Conservation (phyloP, 768 basidiomycete species). For the Tricholomella constricta region DNA sequence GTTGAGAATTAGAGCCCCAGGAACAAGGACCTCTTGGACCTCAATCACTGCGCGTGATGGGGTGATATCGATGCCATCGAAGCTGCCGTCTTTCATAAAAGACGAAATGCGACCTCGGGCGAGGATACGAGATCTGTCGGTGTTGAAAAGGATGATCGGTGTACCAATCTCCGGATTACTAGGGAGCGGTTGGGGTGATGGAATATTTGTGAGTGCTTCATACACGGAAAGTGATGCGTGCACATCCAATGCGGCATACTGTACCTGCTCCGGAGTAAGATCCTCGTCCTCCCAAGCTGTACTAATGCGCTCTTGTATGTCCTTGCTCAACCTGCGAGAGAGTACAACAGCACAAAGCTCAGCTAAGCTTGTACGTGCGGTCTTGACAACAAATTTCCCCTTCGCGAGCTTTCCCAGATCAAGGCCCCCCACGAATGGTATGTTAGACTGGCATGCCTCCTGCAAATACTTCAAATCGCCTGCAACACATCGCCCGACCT, state of each 20-base stretch:
- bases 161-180: neutral
- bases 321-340: constrained; percentile 18
- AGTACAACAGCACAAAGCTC: constrained; percentile 32
- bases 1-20: neutral
- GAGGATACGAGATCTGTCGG: neutral
- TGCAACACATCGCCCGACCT: constrained; percentile 11
- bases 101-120: neutral
- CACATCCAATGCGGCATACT: constrained; percentile 23
- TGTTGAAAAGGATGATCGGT: neutral
- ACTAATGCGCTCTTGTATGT: constrained; percentile 20
- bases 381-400: constrained; percentile 16
- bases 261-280: constrained; percentile 16
- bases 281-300: constrained; percentile 17
- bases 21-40: neutral
- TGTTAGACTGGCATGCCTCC: neutral
- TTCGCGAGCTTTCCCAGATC: constrained; percentile 32
- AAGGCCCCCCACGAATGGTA: constrained; percentile 25
- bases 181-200: neutral
- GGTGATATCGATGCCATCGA: constrained; percentile 2
- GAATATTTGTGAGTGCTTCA: constrained; percentile 10
- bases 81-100: neutral
- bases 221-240: constrained; percentile 20
- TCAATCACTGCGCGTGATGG: neutral
- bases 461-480: constrained; percentile 3
- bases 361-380: constrained; percentile 25